A percentile compares a stretch with the other conserved stretches of the same genome.
phyloP scores from a whole-genome alignment of 495 filamentous ascomycete species.

The Letharia lupina region DNA sequence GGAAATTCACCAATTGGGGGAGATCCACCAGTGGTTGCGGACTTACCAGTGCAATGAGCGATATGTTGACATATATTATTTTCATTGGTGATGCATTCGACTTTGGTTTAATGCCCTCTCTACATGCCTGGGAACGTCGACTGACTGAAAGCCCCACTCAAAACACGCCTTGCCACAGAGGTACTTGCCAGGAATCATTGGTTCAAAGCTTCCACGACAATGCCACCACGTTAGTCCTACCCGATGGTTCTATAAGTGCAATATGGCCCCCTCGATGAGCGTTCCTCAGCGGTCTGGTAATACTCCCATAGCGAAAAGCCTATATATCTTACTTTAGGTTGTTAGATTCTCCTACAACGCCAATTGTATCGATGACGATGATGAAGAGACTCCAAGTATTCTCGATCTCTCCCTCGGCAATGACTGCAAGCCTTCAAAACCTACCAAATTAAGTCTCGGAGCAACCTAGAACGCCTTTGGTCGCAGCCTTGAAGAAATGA shows the following conservation, averaged over 20 bases:
- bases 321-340: neutral
- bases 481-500: neutral
- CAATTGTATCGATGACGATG: neutral
- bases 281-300: neutral
- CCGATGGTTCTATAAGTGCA: neutral
- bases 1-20: neutral
- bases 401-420: neutral
- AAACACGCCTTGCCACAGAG: neutral
- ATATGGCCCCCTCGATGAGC: neutral
- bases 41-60: conserved; percentile 4
- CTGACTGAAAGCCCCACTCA: neutral
- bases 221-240: neutral
- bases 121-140: too few species aligned
- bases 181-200: neutral
- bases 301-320: neutral
- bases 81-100: neutral
- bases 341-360: neutral
- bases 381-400: neutral
- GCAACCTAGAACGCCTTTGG: neutral
- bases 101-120: neutral
- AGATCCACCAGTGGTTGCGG: conserved; percentile 1
- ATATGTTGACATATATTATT: neutral
- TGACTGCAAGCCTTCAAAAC: neutral
- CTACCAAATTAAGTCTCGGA: neutral
- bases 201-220: neutral